Percentiles rank a stretch among this genome's conserved stretches.
phyloP scores from a whole-genome alignment of 2,329 filamentous ascomycete genomes.

The Stenocarpella maydis region DNA sequence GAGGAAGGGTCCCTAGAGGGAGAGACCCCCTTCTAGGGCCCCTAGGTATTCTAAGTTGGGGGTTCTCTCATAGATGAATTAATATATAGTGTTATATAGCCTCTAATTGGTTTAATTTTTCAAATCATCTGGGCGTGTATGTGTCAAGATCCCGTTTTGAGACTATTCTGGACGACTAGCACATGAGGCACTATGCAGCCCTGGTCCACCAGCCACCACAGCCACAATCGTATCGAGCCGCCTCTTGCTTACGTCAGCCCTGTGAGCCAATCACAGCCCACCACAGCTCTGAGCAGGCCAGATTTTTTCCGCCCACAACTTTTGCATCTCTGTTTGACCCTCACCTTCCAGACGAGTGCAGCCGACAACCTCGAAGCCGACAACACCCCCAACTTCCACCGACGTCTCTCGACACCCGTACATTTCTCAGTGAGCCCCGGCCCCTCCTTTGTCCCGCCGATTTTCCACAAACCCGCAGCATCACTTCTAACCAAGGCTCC shows the following conservation, averaged over 20 bases:
- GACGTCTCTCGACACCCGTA: constrained; percentile 43
- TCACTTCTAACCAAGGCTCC: constrained; percentile 41
- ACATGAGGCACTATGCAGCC: not conserved
- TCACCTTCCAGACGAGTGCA: constrained; percentile 20
- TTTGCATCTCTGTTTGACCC: constrained; percentile 8
- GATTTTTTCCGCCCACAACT: constrained; percentile 29
- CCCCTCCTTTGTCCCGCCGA: not conserved
- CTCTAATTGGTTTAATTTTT: too few species aligned
- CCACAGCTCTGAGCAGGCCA: constrained; percentile 11
- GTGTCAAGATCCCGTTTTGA: too few species aligned
- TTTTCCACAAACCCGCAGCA: constrained; percentile 29
- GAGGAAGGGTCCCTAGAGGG: too few species aligned
- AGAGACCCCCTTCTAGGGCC: too few species aligned
- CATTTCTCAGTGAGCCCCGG: constrained; percentile 36
- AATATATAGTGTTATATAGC: too few species aligned
- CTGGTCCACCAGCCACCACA: not conserved
- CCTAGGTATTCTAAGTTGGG: too few species aligned
- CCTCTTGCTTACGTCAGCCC: not conserved
- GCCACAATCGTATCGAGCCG: not conserved
- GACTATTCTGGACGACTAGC: too few species aligned
- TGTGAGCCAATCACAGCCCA: not conserved
- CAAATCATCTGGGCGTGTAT: too few species aligned
- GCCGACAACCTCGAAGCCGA: constrained; percentile 31
- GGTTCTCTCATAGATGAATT: too few species aligned
- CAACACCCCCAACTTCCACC: constrained; percentile 33